Conservation (phyloP, 768 basidiomycete species). For the Lactarius psammicola region DNA sequence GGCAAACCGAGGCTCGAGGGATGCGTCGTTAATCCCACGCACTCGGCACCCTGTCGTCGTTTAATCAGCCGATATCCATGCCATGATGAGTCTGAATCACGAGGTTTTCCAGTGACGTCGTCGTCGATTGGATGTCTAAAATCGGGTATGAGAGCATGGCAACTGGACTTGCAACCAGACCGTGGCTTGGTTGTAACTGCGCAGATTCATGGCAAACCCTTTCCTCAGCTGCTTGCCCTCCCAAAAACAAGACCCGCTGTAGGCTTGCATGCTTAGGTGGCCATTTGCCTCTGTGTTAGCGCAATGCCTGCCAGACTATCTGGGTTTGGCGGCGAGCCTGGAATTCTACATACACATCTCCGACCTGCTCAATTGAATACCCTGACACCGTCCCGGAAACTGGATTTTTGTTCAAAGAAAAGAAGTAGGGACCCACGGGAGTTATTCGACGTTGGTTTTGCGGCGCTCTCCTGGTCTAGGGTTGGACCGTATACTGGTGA, state of each 20-base stretch:
- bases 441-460: background rate
- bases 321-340: background rate
- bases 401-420: background rate
- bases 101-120: constrained; percentile 1
- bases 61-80: background rate
- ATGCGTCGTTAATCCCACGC: background rate
- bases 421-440: background rate
- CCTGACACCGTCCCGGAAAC: background rate
- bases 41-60: background rate
- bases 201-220: constrained; percentile 8
- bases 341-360: background rate
- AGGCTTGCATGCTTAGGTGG: background rate
- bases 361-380: background rate
- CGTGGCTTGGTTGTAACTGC: constrained; percentile 3
- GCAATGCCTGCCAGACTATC: background rate
- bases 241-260: background rate
- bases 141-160: constrained; percentile 10
- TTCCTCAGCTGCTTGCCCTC: constrained; percentile 2
- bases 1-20: constrained; percentile 1
- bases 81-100: background rate
- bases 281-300: background rate
- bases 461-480: background rate
- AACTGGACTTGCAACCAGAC: constrained; percentile 7
- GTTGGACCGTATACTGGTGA: background rate
- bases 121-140: constrained; percentile 13